Evolutionary conservation across 2,329 filamentous ascomycete genomes (phyloP).

Genomic region (Fusarium continuum): DNA sequence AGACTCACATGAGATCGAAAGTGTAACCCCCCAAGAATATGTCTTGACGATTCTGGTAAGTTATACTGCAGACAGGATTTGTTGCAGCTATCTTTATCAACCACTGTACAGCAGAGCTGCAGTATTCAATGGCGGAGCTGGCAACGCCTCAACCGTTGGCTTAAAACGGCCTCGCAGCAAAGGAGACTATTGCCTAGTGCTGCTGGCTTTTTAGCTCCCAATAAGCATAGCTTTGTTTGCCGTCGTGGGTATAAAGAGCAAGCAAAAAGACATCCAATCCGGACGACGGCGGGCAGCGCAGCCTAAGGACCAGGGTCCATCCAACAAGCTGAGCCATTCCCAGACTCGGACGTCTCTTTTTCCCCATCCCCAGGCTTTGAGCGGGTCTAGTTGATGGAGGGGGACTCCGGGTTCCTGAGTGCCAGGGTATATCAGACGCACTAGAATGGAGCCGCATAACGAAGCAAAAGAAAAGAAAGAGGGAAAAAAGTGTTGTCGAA

Average conservation of each 20-base stretch:
- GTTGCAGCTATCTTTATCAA: too few species aligned
- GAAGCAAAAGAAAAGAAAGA: background rate
- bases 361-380: slow-evolving; percentile 11
- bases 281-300: slow-evolving; percentile 1
- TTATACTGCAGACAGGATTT: background rate
- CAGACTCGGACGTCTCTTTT: background rate
- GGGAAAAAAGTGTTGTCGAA: slow-evolving; percentile 1
- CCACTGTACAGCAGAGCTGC: background rate
- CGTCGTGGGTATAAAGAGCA: background rate
- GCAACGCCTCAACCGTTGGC: slow-evolving; percentile 9
- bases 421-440: slow-evolving; percentile 19
- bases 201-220: background rate
- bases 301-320: slow-evolving; percentile 19
- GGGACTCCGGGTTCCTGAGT: slow-evolving; percentile 26
- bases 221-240: background rate
- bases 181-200: too few species aligned
- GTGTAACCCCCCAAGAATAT: slow-evolving; percentile 1
- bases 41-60: background rate
- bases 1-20: slow-evolving; percentile 1
- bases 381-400: slow-evolving; percentile 4
- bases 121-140: background rate
- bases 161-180: slow-evolving; percentile 15
- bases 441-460: slow-evolving; percentile 19
- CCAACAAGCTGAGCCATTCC: background rate
- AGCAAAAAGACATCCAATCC: background rate